Conservation (phyloP, 129 eudicot genomes). For the Flaveria robusta region DNA sequence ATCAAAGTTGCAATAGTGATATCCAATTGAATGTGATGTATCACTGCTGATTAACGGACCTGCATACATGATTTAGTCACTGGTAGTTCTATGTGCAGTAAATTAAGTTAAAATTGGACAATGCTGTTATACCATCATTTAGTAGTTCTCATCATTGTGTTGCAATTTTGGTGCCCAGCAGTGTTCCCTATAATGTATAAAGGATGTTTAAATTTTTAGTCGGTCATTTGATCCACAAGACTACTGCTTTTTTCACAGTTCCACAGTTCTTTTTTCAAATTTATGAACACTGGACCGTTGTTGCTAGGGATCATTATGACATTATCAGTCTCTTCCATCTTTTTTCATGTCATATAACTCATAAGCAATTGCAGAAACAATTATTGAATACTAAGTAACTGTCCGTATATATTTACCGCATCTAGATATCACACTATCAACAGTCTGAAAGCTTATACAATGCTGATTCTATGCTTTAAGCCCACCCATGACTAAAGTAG, state of each 20-base stretch:
- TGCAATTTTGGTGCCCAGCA: background rate
- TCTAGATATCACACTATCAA: background rate
- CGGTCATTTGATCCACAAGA: background rate
- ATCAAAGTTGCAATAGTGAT: background rate
- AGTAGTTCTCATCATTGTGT: background rate
- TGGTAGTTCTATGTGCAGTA: background rate
- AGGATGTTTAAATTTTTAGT: background rate
- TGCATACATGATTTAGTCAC: conserved; percentile 18
- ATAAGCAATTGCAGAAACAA: background rate
- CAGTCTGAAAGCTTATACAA: conserved; percentile 16
- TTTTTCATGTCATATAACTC: background rate
- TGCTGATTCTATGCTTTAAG: conserved; percentile 6
- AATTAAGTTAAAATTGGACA: background rate
- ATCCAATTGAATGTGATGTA: conserved; percentile 6
- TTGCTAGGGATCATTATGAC: background rate
- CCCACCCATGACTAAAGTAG: conserved; percentile 6
- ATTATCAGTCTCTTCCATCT: background rate
- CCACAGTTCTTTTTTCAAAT: background rate
- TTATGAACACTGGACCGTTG: background rate
- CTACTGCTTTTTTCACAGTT: background rate
- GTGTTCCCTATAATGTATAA: background rate
- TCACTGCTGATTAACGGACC: background rate
- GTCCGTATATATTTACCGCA: background rate
- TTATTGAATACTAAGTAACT: background rate
- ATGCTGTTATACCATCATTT: background rate